Conservation (phyloP, 352 stramenopile species). For the Nothophytophthora sp. region DNA sequence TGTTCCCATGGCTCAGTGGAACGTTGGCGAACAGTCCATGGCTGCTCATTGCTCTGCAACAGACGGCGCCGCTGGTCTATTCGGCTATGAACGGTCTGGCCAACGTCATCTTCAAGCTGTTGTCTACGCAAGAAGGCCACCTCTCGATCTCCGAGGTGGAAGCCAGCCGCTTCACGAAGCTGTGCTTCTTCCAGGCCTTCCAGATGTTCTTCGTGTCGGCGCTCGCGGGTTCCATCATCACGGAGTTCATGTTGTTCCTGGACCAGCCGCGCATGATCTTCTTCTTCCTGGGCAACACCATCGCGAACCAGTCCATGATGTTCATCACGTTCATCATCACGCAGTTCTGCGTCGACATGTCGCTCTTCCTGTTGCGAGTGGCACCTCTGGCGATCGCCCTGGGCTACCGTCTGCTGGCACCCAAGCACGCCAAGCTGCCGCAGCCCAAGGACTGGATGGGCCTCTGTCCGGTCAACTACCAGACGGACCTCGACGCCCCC, state of each 20-base stretch:
- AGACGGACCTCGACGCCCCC: constrained; percentile 54
- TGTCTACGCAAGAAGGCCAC: constrained; percentile 68
- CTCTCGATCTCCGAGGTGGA: constrained; percentile 67
- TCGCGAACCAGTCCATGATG: constrained; percentile 77
- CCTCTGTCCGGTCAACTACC: constrained; percentile 51
- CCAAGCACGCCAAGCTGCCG: constrained; percentile 49
- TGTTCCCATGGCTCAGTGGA: constrained; percentile 46
- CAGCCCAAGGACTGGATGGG: constrained; percentile 54
- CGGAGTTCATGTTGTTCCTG: constrained; percentile 54
- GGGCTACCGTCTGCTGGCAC: constrained; percentile 50
- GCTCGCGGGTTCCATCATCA: constrained; percentile 65
- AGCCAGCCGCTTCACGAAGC: constrained; percentile 72
- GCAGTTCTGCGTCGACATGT: constrained; percentile 65
- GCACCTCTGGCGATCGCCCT: constrained; percentile 43
- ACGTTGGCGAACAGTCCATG: constrained; percentile 50
- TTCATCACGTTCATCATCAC: constrained; percentile 83
- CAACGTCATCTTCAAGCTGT: constrained; percentile 64
- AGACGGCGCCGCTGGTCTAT: constrained; percentile 64
- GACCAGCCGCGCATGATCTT: constrained; percentile 67
- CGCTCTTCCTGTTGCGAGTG: constrained; percentile 61
- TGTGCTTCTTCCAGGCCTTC: constrained; percentile 79
- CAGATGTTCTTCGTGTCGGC: constrained; percentile 85
- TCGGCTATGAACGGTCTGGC: constrained; percentile 72
- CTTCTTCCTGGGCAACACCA: constrained; percentile 70
- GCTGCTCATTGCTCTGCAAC: constrained; percentile 56